Evolutionary conservation across 163 green algal species (phyloP).

Genomic region (Trebouxia gelatinosa): DNA sequence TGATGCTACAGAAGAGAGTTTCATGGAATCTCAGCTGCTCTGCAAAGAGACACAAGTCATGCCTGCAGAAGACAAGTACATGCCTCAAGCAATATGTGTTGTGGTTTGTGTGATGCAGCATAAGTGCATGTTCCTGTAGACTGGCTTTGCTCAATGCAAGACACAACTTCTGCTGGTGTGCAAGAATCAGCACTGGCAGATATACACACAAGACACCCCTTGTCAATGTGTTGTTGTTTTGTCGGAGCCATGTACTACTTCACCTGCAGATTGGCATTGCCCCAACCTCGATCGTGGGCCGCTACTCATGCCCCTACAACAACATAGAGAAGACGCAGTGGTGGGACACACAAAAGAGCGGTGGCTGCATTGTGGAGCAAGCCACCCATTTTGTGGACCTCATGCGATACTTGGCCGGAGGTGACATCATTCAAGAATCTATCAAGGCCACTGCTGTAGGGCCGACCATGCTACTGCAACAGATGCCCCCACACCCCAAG

Average conservation of each 20-base stretch:
- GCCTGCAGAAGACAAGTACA: background rate
- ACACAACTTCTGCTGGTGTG: background rate
- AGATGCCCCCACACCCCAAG: slow-evolving; percentile 22
- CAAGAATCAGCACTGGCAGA: background rate
- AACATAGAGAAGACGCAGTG: slow-evolving; percentile 28
- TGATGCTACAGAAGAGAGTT: background rate
- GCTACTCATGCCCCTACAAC: slow-evolving; percentile 28
- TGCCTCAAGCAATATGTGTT: background rate
- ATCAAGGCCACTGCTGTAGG: slow-evolving; percentile 26
- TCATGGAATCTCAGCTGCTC: background rate
- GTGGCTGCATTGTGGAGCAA: slow-evolving; percentile 34
- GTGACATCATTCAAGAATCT: slow-evolving; percentile 8
- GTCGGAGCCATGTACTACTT: too few species aligned
- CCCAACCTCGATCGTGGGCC: slow-evolving; percentile 8
- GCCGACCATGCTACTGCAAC: slow-evolving; percentile 16
- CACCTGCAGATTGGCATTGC: slow-evolving; percentile 4
- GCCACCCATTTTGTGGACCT: slow-evolving; percentile 35
- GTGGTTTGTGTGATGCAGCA: background rate
- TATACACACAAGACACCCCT: too few species aligned
- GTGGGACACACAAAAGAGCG: slow-evolving; percentile 30
- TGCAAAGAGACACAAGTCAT: background rate
- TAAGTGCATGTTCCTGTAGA: background rate
- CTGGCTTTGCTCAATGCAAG: background rate
- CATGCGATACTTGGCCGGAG: slow-evolving; percentile 22
- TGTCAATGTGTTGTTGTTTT: too few species aligned